Base-by-base conservation (phyloP, 176 grass and related monocot genomes). In the Triticum urartu region DNA sequence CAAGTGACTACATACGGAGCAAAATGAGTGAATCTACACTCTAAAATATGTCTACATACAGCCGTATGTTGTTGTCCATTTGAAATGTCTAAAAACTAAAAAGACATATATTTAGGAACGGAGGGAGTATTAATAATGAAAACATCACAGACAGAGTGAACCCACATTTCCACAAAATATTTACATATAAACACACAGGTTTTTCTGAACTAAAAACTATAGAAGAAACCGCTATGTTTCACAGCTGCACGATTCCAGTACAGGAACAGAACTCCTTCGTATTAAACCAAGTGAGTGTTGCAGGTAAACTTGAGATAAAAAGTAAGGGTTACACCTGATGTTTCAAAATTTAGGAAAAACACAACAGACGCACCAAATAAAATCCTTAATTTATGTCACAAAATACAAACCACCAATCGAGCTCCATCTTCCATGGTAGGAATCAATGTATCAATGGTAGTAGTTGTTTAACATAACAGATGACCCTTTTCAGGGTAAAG, bases 91-190 rank as follows among this genome's bases (percentile, higher is more conserved):
- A 30, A 30, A 30, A 30, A 30, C 28, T 30, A 30, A 30, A 30
- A 30, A 30, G 28, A 30, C 28, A 30, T 30, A 30, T 30, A 30
- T 30, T 30, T 39, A 39, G 38, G 38, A 39, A 39, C 38, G 38
- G 38, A 39, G 38, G 38, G 38, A 39, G 38, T 54, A 25, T 28
- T 35, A 5, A 64, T 64, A 52, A 28, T 18, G 22, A 17, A 25
- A 82, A 79, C 9, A 75, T 68, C 34, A 85, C 4, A 26, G 28
- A 75, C 38, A 71, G 75, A 89, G 25, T 34, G 56, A 78, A 86
- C 56, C 9, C 36, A 47, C 77, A 86, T 59, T 69, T 43, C 14
- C 24, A 77, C 59, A 65, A 59, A 13, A 89, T 62, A 79, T 74
- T 74, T 38, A 45, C 38, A 33, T 68, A 61, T 12, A 28, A 62